Percentiles rank a stretch among this genome's conserved stretches.
Evolutionary conservation across 805 yeast species (phyloP).

Genomic region (Candida ipomoeae): DNA sequence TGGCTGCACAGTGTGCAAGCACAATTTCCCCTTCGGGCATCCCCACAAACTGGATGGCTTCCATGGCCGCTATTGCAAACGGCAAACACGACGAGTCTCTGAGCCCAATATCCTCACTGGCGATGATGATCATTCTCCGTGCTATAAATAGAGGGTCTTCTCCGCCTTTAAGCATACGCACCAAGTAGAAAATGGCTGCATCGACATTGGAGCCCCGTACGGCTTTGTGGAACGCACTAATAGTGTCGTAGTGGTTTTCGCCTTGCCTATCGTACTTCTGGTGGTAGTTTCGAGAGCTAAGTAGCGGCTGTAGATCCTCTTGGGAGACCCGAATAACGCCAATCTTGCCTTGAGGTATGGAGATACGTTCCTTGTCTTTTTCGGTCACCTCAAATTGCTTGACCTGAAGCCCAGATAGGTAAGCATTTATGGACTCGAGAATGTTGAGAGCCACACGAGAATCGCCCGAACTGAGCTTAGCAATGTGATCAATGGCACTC

Average conservation of each 20-base stretch:
- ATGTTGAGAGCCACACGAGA: constrained; percentile 79
- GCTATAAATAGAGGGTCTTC: constrained; percentile 90
- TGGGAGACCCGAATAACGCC: constrained; percentile 40
- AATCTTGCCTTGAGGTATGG: constrained; percentile 1
- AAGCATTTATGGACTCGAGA: constrained; percentile 67
- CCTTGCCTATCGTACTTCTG: constrained; percentile 80
- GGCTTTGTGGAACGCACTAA: constrained; percentile 92
- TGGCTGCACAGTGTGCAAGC: constrained; percentile 90
- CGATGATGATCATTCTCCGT: constrained; percentile 88
- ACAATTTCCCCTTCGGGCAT: constrained; percentile 91
- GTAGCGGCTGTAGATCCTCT: constrained; percentile 38
- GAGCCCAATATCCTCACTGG: constrained; percentile 91
- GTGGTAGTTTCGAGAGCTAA: constrained; percentile 41
- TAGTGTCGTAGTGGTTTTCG: constrained; percentile 91
- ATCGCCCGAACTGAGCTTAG: constrained; percentile 80
- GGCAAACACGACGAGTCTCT: constrained; percentile 81
- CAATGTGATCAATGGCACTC: constrained; percentile 62
- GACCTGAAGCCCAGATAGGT: constrained; percentile 35
- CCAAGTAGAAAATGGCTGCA: constrained; percentile 84
- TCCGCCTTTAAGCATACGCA: constrained; percentile 86
- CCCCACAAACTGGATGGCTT: constrained; percentile 85
- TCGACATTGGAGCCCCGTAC: constrained; percentile 86
- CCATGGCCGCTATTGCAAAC: constrained; percentile 79
- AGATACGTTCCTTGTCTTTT: constrained; percentile 12
- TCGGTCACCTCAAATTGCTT: constrained; percentile 9